These are phyloP conservation scores for Phaeoacremonium minimum DNA, from an alignment of 2,329 filamentous ascomycete species.

Conservation along the genomic window DNA sequence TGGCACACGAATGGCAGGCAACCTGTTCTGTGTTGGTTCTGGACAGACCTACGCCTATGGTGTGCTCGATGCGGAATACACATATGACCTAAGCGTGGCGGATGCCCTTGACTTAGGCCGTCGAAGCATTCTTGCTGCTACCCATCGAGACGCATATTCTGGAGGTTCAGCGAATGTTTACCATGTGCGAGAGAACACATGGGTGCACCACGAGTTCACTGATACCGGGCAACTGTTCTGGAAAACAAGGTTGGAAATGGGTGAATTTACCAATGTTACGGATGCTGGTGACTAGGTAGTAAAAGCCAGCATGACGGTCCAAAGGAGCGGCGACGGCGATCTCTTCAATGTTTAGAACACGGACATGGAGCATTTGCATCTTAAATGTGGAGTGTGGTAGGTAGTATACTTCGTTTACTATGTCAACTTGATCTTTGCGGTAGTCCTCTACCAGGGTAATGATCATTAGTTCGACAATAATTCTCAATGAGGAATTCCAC, in stretches of 20 bases:
- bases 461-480: no score
- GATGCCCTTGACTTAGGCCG: constrained; percentile 88
- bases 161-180: constrained; percentile 98
- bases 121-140: constrained; percentile 91
- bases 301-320: no score
- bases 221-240: constrained; percentile 99
- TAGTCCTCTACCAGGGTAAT: no score
- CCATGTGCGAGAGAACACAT: constrained; percentile 97
- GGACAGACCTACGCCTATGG: constrained; percentile 99
- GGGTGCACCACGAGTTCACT: constrained; percentile 97
- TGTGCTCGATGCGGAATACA: constrained; percentile 93
- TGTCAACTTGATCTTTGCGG: no score
- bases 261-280: constrained; percentile 95
- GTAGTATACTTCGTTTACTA: no score
- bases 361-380: no score
- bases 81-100: constrained; percentile 80
- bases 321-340: no score
- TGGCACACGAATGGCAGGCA: constrained; percentile 85
- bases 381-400: no score
- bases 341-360: no score
- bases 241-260: constrained; percentile 98
- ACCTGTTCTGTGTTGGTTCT: constrained; percentile 96
- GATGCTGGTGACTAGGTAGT: constrained; percentile 59
- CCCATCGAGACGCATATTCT: constrained; percentile 96
- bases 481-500: no score